Percentiles rank a stretch among this genome's conserved stretches.
Evolutionary conservation across 208 protist genomes (phyloP).

Genomic region (Vickermania ingenoplastis): DNA sequence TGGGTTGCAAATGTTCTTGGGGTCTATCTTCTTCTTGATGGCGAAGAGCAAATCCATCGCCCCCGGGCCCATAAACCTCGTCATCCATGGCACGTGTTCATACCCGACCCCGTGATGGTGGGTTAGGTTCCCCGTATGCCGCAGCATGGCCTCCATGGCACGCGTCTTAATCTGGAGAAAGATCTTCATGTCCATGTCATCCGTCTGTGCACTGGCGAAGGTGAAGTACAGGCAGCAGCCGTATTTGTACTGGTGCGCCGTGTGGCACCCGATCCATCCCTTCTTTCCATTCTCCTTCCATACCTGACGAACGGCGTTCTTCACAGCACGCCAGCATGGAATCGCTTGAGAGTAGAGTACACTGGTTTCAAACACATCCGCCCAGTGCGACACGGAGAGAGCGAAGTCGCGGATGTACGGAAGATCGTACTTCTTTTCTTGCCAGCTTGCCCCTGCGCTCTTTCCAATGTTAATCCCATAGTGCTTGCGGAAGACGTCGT

Average conservation of each 20-base stretch:
- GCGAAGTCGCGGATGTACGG: slow-evolving; percentile 88
- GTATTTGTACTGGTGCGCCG: slow-evolving; percentile 86
- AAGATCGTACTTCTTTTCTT: slow-evolving; percentile 92
- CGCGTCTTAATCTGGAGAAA: slow-evolving; percentile 83
- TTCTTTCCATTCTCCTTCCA: slow-evolving; percentile 66
- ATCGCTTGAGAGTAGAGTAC: slow-evolving; percentile 81
- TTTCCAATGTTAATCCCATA: slow-evolving; percentile 49
- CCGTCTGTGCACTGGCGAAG: slow-evolving; percentile 72
- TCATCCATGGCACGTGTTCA: slow-evolving; percentile 91
- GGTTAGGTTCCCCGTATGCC: slow-evolving; percentile 74
- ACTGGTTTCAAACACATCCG: slow-evolving; percentile 89
- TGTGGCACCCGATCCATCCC: slow-evolving; percentile 90
- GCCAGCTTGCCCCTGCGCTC: slow-evolving; percentile 71
- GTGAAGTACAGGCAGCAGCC: slow-evolving; percentile 92
- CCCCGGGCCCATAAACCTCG: slow-evolving; percentile 59
- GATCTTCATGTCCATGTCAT: slow-evolving; percentile 84
- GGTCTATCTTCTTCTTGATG: slow-evolving; percentile 79
- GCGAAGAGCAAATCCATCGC: slow-evolving; percentile 55
- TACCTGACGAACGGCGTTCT: slow-evolving; percentile 70
- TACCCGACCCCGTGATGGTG: slow-evolving; percentile 91
- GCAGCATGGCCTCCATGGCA: slow-evolving; percentile 83
- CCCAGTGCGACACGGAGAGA: slow-evolving; percentile 73
- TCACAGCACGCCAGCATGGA: slow-evolving; percentile 85
- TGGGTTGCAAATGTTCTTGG: slow-evolving; percentile 88
- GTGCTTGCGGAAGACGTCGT: slow-evolving; percentile 48